Evolutionary conservation across 192 early-diverging fungal species (phyloP), one percentile per base, ranked within the genome.

Genomic region (Backusella liffmaniae): DNA sequence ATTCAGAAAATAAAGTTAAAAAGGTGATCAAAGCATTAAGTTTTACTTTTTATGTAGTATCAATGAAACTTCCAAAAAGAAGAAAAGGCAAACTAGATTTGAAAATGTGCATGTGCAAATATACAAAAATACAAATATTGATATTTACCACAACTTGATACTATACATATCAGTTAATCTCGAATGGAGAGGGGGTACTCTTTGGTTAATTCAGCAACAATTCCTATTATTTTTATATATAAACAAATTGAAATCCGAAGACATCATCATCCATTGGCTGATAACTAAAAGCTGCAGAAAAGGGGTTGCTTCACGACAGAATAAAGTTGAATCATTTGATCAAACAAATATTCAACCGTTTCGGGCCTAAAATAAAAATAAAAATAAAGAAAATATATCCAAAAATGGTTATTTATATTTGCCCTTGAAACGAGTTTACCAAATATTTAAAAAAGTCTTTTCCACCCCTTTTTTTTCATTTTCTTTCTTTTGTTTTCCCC

Each of bases 321-420:
- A 62, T 62, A 62, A 62, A 62, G 56, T 62, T 62, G 26, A 29
- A 12, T 62, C 56, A 62, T 62, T 62, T 62, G 56, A 62, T 29
- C 56, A 62, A 62, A 62, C 56, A 62, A 62, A 62, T 62, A 62
- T 62, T 62, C 56, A 26, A 62, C 26, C 56, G 56, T 62, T 62
- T 62, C 56, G 56, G 26, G 56, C 26, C 56, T 62, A 62, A 62
- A 29, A 62, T 29, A 69, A 69, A 32, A 15, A 66, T 26, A 66
- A 32, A 69, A 69, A 69, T 37, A 69, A 69, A 37, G 37, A 69
- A 69, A 69, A 69, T 69, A 39, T 69, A 69, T 37, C 67, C 37
- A 39, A 69, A 69, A 39, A 39, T 69, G 67, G 67, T 41, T 21
- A 35, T 69, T 69, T 69, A 39, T 37, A 12, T 37, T 39, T 18